These are phyloP conservation scores for Plasmodium gonderi DNA, from an alignment of 169 alveolate species.

Conservation along the genomic window DNA sequence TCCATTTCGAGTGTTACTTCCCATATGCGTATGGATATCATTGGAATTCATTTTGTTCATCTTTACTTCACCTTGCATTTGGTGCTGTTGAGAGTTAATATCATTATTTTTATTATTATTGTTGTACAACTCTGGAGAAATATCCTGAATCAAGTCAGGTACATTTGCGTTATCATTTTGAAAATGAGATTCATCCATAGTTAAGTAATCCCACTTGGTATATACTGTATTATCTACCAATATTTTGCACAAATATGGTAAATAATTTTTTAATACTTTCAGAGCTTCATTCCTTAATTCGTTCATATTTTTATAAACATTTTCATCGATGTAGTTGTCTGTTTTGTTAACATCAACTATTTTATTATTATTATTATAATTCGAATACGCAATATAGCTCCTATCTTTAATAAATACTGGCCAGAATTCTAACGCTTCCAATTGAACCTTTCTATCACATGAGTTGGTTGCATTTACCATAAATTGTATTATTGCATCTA, in stretches of 20 bases:
- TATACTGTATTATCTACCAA: conserved; percentile 85
- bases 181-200: conserved; percentile 90
- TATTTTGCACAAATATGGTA: conserved; percentile 78
- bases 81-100: conserved; percentile 2
- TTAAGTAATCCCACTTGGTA: conserved; percentile 89
- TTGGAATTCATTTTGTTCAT: conserved; percentile 52
- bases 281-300: conserved; percentile 74
- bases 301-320: conserved; percentile 66
- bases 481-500: conserved; percentile 85
- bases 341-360: not conserved
- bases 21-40: conserved; percentile 64
- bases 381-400: conserved; percentile 74
- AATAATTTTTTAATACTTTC: conserved; percentile 53
- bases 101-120: conserved; percentile 79
- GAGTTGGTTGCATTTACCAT: conserved; percentile 83
- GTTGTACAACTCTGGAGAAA: conserved; percentile 85
- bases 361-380: conserved; percentile 41
- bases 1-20: not conserved
- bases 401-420: conserved; percentile 80
- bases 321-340: conserved; percentile 45
- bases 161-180: conserved; percentile 88
- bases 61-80: conserved; percentile 29
- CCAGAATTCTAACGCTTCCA: conserved; percentile 90
- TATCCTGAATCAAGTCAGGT: conserved; percentile 88
- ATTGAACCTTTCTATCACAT: conserved; percentile 81